phyloP scores from a whole-genome alignment of 306 rosid genomes.

The Cucurbita moschata region DNA sequence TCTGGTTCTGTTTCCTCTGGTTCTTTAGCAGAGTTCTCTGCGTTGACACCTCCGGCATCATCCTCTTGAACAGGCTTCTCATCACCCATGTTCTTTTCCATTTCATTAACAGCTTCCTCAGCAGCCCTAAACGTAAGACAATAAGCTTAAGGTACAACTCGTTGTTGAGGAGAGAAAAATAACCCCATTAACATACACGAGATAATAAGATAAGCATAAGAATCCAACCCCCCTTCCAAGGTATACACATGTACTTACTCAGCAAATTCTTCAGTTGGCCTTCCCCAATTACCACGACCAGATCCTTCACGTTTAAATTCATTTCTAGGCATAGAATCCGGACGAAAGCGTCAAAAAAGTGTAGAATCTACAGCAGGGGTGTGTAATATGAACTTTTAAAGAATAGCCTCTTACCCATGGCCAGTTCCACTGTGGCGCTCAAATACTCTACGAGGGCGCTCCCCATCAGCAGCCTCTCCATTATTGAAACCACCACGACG shows the following conservation, averaged over 20 bases:
- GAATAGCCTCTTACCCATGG: constrained; percentile 37
- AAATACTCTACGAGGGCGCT: constrained; percentile 48
- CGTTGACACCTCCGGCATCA: constrained; percentile 32
- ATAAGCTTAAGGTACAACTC: neutral
- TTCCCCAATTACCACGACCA: constrained; percentile 97
- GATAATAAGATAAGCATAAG: neutral
- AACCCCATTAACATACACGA: neutral
- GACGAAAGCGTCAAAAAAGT: neutral
- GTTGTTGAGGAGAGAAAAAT: neutral
- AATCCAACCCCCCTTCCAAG: neutral
- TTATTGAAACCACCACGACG: constrained; percentile 67
- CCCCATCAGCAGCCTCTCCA: constrained; percentile 68
- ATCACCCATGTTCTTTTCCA: constrained; percentile 48
- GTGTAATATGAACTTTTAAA: neutral
- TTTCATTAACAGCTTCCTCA: constrained; percentile 46
- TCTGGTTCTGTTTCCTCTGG: constrained; percentile 68
- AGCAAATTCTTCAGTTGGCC: constrained; percentile 47
- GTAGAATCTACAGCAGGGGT: neutral
- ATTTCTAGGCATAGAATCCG: constrained; percentile 28
- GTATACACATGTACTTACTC: constrained; percentile 21
- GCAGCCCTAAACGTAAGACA: constrained; percentile 27
- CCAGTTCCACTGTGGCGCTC: constrained; percentile 97
- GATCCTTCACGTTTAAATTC: constrained; percentile 74
- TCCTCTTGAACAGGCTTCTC: constrained; percentile 66
- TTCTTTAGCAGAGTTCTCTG: constrained; percentile 41